These are phyloP conservation scores for Colletotrichum tropicale DNA, from an alignment of 2,329 filamentous ascomycete species.

Conservation along the genomic window DNA sequence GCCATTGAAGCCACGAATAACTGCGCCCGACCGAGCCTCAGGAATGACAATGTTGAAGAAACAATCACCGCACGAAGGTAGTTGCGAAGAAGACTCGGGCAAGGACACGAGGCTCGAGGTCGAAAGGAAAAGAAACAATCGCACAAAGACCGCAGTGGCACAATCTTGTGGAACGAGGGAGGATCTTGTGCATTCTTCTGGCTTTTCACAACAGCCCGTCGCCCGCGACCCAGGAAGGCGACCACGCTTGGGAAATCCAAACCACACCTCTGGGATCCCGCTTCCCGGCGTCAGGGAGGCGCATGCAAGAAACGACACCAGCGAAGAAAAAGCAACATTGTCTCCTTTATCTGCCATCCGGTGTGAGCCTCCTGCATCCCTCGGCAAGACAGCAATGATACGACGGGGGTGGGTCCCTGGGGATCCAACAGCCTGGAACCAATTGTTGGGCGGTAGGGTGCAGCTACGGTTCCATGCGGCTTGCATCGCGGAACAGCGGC, in stretches of 20 bases:
- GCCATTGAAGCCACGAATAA: not conserved
- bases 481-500: not conserved
- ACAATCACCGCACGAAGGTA: not conserved
- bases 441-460: not conserved
- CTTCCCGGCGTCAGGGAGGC: not conserved
- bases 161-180: not conserved
- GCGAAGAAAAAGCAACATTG: not conserved
- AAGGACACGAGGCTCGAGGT: not conserved
- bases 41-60: not conserved
- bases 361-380: conserved; percentile 3
- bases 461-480: not conserved
- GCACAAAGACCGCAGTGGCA: not conserved
- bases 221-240: not conserved
- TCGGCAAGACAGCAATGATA: conserved; percentile 4
- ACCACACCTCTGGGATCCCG: conserved; percentile 7
- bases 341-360: not conserved
- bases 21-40: not conserved
- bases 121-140: not conserved
- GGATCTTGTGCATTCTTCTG: not conserved
- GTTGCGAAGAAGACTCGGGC: not conserved
- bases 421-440: conserved; percentile 3
- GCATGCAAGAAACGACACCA: not conserved
- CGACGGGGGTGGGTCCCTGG: not conserved
- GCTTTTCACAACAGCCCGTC: not conserved
- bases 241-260: not conserved